phyloP scores from a whole-genome alignment of 2,329 filamentous ascomycete species.

The Boeremia exigua region DNA sequence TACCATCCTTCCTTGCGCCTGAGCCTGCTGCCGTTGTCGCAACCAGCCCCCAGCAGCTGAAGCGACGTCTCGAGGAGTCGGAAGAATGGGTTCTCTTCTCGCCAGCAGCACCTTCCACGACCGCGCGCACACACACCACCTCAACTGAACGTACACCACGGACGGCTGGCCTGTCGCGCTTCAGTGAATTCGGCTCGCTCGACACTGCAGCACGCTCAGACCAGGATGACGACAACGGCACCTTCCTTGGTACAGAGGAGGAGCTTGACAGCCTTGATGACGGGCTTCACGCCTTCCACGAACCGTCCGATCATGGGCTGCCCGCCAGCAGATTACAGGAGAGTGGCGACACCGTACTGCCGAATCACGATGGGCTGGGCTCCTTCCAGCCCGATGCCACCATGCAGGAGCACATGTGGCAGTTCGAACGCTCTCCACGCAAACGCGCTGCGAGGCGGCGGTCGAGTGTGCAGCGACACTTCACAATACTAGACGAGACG shows the following conservation, averaged over 20 bases:
- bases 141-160: constrained; percentile 68
- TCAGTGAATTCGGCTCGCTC: constrained; percentile 82
- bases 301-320: constrained; percentile 55
- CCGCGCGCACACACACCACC: constrained; percentile 72
- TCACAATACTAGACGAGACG: constrained; percentile 62
- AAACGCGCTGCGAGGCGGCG: constrained; percentile 56
- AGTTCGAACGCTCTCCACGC: constrained; percentile 86
- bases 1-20: constrained; percentile 42
- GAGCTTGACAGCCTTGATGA: constrained; percentile 94
- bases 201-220: constrained; percentile 69
- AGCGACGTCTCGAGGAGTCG: constrained; percentile 68
- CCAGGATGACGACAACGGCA: constrained; percentile 48
- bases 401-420: constrained; percentile 85
- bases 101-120: constrained; percentile 62
- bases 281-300: constrained; percentile 85
- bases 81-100: constrained; percentile 98
- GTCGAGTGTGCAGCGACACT: constrained; percentile 63
- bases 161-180: constrained; percentile 72
- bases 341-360: constrained; percentile 74
- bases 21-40: constrained; percentile 32
- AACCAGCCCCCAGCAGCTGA: constrained; percentile 46
- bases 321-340: constrained; percentile 58
- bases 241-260: constrained; percentile 59
- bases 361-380: constrained; percentile 88
- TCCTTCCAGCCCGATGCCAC: constrained; percentile 73